Evolutionary conservation across 192 early-diverging fungal genomes (phyloP).

Genomic region (Coemansia sp.): DNA sequence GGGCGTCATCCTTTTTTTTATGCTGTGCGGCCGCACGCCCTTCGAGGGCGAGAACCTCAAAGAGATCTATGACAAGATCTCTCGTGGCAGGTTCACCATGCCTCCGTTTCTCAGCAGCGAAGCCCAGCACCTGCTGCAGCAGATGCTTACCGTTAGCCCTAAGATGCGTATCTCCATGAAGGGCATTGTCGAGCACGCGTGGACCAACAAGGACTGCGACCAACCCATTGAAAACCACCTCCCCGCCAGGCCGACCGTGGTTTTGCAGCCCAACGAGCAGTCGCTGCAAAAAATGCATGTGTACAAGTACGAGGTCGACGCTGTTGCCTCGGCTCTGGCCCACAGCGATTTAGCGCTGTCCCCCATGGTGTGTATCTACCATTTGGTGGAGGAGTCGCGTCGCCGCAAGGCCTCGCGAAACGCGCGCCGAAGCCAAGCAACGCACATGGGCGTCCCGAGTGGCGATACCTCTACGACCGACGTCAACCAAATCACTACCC

Average conservation of each 20-base stretch:
- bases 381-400: constrained; percentile 43
- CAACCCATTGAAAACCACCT: constrained; percentile 64
- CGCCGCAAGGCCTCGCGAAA: constrained; percentile 41
- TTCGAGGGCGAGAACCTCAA: constrained; percentile 85
- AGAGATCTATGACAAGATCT: constrained; percentile 82
- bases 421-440: constrained; percentile 43
- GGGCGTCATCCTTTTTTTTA: constrained; percentile 81
- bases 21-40: constrained; percentile 80
- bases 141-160: constrained; percentile 73
- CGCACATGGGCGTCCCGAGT: constrained; percentile 17
- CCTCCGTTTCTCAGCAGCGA: constrained; percentile 58
- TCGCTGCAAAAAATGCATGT: constrained; percentile 46
- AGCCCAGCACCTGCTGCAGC: constrained; percentile 63
- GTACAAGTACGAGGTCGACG: constrained; percentile 38
- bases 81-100: constrained; percentile 60
- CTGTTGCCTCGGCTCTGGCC: constrained; percentile 31
- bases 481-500: background rate
- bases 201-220: constrained; percentile 73
- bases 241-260: constrained; percentile 54
- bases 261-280: constrained; percentile 44
- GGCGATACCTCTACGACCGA: constrained; percentile 13
- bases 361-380: constrained; percentile 50
- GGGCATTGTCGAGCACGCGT: constrained; percentile 69
- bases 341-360: constrained; percentile 40
- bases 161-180: constrained; percentile 63